A percentile compares a stretch with the other conserved stretches of the same genome.
Conservation (phyloP, 2,329 filamentous ascomycete species). For the Cadophora sp. region DNA sequence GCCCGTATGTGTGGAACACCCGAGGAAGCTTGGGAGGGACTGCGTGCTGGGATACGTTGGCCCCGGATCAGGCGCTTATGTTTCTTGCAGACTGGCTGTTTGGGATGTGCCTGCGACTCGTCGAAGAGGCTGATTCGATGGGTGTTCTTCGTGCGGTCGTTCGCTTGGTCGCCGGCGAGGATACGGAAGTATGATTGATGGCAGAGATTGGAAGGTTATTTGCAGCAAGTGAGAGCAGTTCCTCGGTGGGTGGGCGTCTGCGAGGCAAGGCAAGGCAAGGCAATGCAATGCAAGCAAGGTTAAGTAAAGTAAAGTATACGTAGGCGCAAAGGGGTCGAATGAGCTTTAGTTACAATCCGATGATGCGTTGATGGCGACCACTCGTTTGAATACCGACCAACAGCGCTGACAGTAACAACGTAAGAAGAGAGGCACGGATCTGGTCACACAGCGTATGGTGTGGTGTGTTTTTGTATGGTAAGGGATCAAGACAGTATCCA, state of each 20-base stretch:
- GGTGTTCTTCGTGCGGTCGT: slow-evolving; percentile 1
- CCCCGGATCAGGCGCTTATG: slow-evolving; percentile 14
- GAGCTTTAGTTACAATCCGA: not conserved
- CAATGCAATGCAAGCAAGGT: slow-evolving; percentile 4
- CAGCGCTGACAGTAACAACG: not conserved
- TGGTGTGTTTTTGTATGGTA: not conserved
- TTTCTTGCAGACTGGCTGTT: slow-evolving; percentile 9
- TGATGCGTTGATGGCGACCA: not conserved
- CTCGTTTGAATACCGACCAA: not conserved
- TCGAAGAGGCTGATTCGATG: slow-evolving; percentile 3
- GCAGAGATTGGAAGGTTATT: not conserved
- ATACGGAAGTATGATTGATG: not conserved
- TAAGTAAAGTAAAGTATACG: not conserved
- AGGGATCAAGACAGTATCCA: not conserved
- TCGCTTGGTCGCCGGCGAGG: not conserved
- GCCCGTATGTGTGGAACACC: slow-evolving; percentile 40
- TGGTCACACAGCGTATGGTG: not conserved
- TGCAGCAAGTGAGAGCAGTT: not conserved
- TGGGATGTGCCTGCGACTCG: not conserved
- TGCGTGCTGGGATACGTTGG: not conserved
- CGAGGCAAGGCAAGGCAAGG: not conserved
- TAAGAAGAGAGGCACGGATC: not conserved
- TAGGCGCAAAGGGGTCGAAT: slow-evolving; percentile 6
- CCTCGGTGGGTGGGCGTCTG: not conserved
- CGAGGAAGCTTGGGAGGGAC: slow-evolving; percentile 41